Evolutionary conservation across 2,329 filamentous ascomycete genomes (phyloP).

Genomic region (Botrytis paeoniae): DNA sequence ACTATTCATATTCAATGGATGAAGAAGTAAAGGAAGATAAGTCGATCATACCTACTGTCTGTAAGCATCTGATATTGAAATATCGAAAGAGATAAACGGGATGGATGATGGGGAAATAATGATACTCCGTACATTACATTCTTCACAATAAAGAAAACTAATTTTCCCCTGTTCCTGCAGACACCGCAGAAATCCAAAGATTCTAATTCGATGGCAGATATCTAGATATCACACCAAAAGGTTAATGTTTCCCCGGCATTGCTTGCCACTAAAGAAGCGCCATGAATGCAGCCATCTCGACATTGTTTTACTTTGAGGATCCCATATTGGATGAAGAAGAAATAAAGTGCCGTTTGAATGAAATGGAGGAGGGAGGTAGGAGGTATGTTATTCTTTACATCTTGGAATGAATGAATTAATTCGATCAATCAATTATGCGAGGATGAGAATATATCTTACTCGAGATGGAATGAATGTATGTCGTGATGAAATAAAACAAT

Average conservation of each 20-base stretch:
- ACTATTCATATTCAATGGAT: neutral
- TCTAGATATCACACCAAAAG: neutral
- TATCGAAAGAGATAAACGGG: neutral
- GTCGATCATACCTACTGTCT: neutral
- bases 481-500: neutral
- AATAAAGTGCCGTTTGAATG: neutral
- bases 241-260: slow-evolving; percentile 11
- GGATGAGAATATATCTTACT: neutral
- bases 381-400: neutral
- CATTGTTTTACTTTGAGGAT: neutral
- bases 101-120: neutral
- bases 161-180: slow-evolving; percentile 13
- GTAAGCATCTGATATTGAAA: neutral
- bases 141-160: neutral
- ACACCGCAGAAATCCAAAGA: neutral
- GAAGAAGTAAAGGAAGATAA: neutral
- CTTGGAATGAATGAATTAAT: no score
- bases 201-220: slow-evolving; percentile 2
- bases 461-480: neutral
- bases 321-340: neutral
- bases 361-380: neutral
- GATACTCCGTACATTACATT: neutral
- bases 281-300: slow-evolving; percentile 16
- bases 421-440: neutral
- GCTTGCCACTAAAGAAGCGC: slow-evolving; percentile 16